Evolutionary conservation across 2,329 filamentous ascomycete species (phyloP).

Genomic region (Neofusicoccum sp.): DNA sequence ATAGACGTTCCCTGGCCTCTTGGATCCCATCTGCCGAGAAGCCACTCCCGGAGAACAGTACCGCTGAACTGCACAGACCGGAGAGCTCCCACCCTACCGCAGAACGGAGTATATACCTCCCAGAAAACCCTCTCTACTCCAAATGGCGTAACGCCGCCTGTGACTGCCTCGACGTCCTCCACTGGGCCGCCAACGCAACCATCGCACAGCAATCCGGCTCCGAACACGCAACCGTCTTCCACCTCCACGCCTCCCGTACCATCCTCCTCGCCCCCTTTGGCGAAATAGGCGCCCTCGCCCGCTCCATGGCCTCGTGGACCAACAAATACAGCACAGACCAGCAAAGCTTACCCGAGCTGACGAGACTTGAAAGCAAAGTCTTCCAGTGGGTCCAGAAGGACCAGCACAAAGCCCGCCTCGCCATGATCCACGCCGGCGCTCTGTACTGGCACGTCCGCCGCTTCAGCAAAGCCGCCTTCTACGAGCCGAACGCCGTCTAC

Average conservation of each 20-base stretch:
- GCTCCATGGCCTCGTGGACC: constrained; percentile 28
- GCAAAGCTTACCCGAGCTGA: neutral
- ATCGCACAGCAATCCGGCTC: constrained; percentile 50
- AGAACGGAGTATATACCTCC: constrained; percentile 42
- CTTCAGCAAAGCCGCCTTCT: constrained; percentile 49
- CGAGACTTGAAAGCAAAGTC: constrained; percentile 31
- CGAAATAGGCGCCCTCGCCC: constrained; percentile 46
- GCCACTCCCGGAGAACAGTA: constrained; percentile 21
- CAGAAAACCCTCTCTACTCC: constrained; percentile 46
- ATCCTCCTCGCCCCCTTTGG: constrained; percentile 51
- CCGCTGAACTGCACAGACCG: too few species aligned
- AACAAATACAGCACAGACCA: constrained; percentile 19
- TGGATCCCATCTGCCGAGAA: constrained; percentile 28
- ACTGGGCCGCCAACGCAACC: constrained; percentile 57
- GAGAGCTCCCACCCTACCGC: neutral
- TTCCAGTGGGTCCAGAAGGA: constrained; percentile 52
- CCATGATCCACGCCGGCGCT: constrained; percentile 54
- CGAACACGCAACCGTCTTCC: constrained; percentile 56
- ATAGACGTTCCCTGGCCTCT: constrained; percentile 44
- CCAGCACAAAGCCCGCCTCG: constrained; percentile 54
- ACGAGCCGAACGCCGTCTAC: constrained; percentile 47
- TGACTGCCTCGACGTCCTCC: constrained; percentile 55
- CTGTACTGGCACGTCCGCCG: constrained; percentile 54
- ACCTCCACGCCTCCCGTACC: constrained; percentile 55
- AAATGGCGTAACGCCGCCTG: constrained; percentile 50